Evolutionary conservation across 371 early-diverging fungal species (phyloP).

Genomic region (Batkoa obscura): DNA sequence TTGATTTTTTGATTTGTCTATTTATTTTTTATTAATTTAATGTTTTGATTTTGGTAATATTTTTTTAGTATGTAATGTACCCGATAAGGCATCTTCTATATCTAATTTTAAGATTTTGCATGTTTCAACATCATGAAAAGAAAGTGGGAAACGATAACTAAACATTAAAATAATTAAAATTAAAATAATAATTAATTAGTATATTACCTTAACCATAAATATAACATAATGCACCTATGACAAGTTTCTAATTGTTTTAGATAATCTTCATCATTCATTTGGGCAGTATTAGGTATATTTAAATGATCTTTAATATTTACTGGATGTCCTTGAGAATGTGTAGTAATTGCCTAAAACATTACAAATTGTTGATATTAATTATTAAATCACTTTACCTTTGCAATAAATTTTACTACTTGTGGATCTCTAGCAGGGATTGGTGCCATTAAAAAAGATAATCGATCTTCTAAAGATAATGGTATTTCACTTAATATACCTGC

Average conservation of each 20-base stretch:
- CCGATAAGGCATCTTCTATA: not conserved
- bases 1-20: too few species aligned
- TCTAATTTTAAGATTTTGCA: not conserved
- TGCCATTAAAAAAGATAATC: not conserved
- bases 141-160: not conserved
- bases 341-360: not conserved
- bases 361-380: not conserved
- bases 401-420: too few species aligned
- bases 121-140: not conserved
- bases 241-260: not conserved
- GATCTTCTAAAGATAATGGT: slow-evolving; percentile 1
- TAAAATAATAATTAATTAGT: too few species aligned
- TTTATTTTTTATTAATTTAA: too few species aligned
- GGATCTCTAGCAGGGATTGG: not conserved
- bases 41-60: too few species aligned
- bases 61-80: too few species aligned
- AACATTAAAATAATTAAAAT: too few species aligned
- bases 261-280: not conserved
- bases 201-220: not conserved
- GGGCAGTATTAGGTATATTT: not conserved
- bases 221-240: slow-evolving; percentile 2
- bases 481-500: not conserved
- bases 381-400: too few species aligned
- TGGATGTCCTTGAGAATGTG: not conserved
- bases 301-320: not conserved